Percentiles rank a stretch among this genome's conserved stretches.
These are phyloP conservation scores for Mucor saturninus DNA, from an alignment of 371 early-diverging fungal genomes.

Conservation along the genomic window DNA sequence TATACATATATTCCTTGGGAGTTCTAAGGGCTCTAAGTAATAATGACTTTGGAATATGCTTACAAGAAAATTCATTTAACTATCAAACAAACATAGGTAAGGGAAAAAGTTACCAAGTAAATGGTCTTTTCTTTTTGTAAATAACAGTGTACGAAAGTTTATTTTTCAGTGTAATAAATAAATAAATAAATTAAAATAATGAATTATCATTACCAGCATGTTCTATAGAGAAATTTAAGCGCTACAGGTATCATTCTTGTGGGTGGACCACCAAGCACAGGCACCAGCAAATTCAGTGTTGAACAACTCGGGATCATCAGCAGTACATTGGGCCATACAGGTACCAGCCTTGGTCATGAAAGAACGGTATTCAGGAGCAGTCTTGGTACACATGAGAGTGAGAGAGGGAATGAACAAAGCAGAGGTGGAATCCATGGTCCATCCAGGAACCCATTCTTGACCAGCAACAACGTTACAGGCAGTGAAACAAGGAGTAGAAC, in stretches of 20 bases:
- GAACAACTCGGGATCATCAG: constrained; percentile 16
- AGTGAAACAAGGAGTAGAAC: constrained; percentile 32
- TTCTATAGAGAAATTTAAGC: too few relatives aligned
- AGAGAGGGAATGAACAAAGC: constrained; percentile 38
- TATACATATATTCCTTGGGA: too few relatives aligned
- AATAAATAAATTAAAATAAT: too few relatives aligned
- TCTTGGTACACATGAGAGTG: constrained; percentile 30
- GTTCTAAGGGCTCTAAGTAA: too few relatives aligned
- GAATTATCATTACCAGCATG: too few relatives aligned
- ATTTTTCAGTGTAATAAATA: too few relatives aligned
- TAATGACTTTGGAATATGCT: too few relatives aligned
- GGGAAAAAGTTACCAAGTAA: background rate
- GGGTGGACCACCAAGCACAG: constrained; percentile 27
- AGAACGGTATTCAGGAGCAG: constrained; percentile 22
- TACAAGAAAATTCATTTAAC: too few relatives aligned
- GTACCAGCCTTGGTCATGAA: constrained; percentile 47
- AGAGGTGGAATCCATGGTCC: constrained; percentile 35
- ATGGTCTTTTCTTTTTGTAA: too few relatives aligned
- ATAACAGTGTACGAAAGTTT: too few relatives aligned
- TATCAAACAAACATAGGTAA: too few relatives aligned
- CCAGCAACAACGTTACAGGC: constrained; percentile 36
- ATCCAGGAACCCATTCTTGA: constrained; percentile 13
- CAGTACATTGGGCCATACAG: constrained; percentile 39
- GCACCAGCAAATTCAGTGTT: constrained; percentile 26
- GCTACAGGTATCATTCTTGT: constrained; percentile 25